Percentiles rank a stretch among this genome's conserved stretches.
phyloP scores from a whole-genome alignment of 2,329 filamentous ascomycete species.

The Fonsecaea pedrosoi region DNA sequence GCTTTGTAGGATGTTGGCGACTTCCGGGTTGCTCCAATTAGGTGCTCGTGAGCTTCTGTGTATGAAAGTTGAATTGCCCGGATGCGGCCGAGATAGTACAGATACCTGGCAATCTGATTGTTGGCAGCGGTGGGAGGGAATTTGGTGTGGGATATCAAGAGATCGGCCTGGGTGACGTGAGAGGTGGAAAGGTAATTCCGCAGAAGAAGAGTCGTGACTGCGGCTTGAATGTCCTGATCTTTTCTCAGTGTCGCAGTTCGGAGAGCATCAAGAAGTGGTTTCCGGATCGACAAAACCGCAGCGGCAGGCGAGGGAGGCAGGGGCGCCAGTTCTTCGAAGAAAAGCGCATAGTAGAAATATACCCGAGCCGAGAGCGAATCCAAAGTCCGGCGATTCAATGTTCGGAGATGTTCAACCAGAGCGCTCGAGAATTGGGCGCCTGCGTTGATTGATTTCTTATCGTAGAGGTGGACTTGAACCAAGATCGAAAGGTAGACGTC shows the following conservation, averaged over 20 bases:
- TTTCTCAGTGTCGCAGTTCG: conserved; percentile 96
- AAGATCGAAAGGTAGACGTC: conserved; percentile 89
- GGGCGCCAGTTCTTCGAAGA: conserved; percentile 88
- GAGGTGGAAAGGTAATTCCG: conserved; percentile 96
- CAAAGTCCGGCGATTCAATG: conserved; percentile 88
- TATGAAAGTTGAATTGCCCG: conserved; percentile 95
- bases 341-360: conserved; percentile 97
- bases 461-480: conserved; percentile 84
- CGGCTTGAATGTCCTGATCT: conserved; percentile 95
- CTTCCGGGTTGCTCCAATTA: conserved; percentile 92
- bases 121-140: conserved; percentile 94
- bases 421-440: conserved; percentile 84
- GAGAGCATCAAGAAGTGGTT: conserved; percentile 83
- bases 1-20: conserved; percentile 88
- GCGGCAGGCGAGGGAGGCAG: conserved; percentile 88
- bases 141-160: conserved; percentile 92
- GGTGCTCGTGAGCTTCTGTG: conserved; percentile 93
- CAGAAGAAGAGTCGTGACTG: conserved; percentile 91
- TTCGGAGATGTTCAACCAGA: conserved; percentile 83
- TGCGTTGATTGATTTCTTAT: conserved; percentile 78
- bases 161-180: conserved; percentile 94
- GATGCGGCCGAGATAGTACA: conserved; percentile 97
- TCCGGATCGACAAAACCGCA: conserved; percentile 83
- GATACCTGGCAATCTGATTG: conserved; percentile 95
- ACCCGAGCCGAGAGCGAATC: conserved; percentile 93